Conservation (phyloP, 2,329 filamentous ascomycete genomes). For the Aureobasidium zeae region DNA sequence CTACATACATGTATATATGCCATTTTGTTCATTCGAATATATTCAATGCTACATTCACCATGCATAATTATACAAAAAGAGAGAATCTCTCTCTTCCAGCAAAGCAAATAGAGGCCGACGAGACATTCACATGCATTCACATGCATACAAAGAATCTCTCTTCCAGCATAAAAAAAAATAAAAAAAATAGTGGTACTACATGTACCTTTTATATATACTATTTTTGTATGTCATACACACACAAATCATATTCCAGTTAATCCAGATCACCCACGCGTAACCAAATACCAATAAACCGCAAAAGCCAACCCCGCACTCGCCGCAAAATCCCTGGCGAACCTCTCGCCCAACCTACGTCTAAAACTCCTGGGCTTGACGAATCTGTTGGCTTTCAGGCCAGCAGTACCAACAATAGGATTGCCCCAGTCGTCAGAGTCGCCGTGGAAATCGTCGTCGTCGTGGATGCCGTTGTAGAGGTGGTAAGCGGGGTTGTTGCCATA, state of each 20-base stretch:
- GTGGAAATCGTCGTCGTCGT: constrained; percentile 23
- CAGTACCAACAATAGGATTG: constrained; percentile 26
- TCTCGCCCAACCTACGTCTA: constrained; percentile 44
- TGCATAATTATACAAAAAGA: too few species aligned
- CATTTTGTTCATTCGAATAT: too few species aligned
- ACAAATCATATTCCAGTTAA: not conserved
- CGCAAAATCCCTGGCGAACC: constrained; percentile 54
- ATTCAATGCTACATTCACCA: too few species aligned
- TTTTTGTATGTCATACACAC: too few species aligned
- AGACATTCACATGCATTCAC: too few species aligned
- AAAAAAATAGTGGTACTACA: too few species aligned
- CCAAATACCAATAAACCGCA: constrained; percentile 57
- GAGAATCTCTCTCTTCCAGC: too few species aligned
- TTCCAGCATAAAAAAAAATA: too few species aligned
- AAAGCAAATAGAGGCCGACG: too few species aligned
- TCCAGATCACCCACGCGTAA: constrained; percentile 33
- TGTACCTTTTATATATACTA: too few species aligned
- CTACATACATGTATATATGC: too few species aligned
- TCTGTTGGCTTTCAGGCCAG: constrained; percentile 19
- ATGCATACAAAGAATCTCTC: too few species aligned
- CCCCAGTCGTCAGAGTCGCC: constrained; percentile 25
- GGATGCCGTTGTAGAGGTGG: constrained; percentile 17
- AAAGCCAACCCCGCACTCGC: constrained; percentile 56
- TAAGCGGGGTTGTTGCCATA: constrained; percentile 22
- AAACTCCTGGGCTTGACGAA: constrained; percentile 29